Evolutionary conservation across 2,329 filamentous ascomycete species (phyloP), one percentile per base, ranked within the genome.

Genomic region (Cladorrhinum sp.): DNA sequence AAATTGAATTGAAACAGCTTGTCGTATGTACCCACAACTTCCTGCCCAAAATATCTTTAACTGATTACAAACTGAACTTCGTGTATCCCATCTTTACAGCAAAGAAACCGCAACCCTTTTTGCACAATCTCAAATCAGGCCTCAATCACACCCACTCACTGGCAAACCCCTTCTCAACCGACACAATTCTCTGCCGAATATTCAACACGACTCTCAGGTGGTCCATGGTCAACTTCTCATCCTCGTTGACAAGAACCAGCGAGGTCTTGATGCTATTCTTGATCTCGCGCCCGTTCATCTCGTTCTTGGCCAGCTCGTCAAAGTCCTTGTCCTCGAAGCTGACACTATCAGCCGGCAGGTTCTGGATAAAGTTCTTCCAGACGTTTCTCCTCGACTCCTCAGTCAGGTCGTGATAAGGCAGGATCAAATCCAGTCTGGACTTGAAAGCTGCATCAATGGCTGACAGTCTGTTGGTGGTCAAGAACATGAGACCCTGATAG

Each of bases 281-380:
- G 20, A 76, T 75, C 67, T 76, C 71, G n/a, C 72, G 62, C 5
- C 73, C 73, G 36, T 76, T 75, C 64, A 76, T 66, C 55, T 73
- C 65, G 53, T 71, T 65, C 10, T 58, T 58, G 1, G 71, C 69
- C 41, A 75, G 62, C 49, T 74, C 66, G 10, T 66, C 53, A 2
- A 67, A 41, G 27, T 58, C 20, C 5, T 52, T n/a, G 1, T 50
- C 45, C 18, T 52, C 32, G 8, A 62, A 58, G 9, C 64, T 57
- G 25, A 58, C 55, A 1, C 49, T 55, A 12, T 55, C 55, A n/a
- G 48, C 36, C 4, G 58, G 25, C 7, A 67, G 49, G 29, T 25
- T 59, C 2, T 54, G 18, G 16, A 72, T 52, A 16, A 73, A 68
- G 38, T 71, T 69, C 0, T 51, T 36, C 70, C 70, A 73, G 20